Evolutionary conservation across 495 filamentous ascomycete genomes (phyloP), one percentile per base, ranked within the genome.

Genomic region (Annulohypoxylon maeteangense): DNA sequence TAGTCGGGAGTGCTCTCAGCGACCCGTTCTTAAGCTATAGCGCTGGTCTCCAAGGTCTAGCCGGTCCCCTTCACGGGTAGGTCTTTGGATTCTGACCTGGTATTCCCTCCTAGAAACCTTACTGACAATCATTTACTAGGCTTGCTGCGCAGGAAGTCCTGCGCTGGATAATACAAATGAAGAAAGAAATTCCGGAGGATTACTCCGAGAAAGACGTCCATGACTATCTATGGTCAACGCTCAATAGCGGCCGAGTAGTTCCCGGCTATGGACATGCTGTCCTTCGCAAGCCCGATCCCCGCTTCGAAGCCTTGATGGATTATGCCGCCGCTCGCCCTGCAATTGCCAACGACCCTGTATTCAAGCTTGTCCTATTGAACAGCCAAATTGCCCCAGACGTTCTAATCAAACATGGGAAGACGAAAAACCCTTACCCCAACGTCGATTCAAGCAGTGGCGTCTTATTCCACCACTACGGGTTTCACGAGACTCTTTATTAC

Each of bases 221-320:
- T 71, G 86, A 88, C 63, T 98, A 98, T 82, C 90, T 99, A 66
- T 99, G 95, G 95, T 84, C 84, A 14, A 94, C 93, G 1, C 90
- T 99, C 65, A 94, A 94, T 74, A 95, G 93, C 29, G 96, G 96
- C 65, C 93, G 93, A 61, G 95, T 99, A 29, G 90, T 99, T 31
- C 95, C 95, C 1, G 95, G 95, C 10, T 99, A 98, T 81, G 95
- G 95, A n/a, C 95, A 99, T 82, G 95, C 95, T 56, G 96, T 99
- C 23, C 89, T 99, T 51, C 92, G 95, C 78, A 98, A 97, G 85
- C 94, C 95, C 20, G 95, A 99, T 76, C 95, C 95, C 4, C 90
- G 95, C 62, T 99, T 98, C 82, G 87, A 97, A 80, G 96, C 95
- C 36, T 84, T 98, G 51, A 97, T 98, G 92, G 92, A 95, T 81